These are phyloP conservation scores for Colletotrichum lini DNA, from an alignment of 2,329 filamentous ascomycete genomes.

Conservation along the genomic window DNA sequence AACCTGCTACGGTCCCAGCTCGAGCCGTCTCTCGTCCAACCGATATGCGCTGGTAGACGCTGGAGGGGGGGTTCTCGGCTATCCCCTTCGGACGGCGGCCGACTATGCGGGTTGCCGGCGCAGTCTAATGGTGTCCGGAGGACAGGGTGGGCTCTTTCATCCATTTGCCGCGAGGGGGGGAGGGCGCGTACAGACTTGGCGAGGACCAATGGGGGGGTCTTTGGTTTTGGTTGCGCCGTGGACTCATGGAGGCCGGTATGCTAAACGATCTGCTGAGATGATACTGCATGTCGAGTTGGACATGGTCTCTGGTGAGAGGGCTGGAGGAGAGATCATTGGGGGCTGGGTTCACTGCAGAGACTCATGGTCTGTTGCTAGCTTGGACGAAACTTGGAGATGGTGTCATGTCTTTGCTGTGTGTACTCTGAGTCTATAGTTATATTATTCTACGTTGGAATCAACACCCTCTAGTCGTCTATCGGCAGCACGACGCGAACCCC, in stretches of 20 bases:
- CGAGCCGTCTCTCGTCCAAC: too few relatives aligned
- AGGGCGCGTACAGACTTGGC: background rate
- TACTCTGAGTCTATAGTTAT: background rate
- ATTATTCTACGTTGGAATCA: background rate
- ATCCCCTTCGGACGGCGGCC: too few relatives aligned
- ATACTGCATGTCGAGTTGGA: background rate
- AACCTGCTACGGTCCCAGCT: too few relatives aligned
- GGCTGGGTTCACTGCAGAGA: too few relatives aligned
- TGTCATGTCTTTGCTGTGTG: too few relatives aligned
- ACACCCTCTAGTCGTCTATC: conserved; percentile 42
- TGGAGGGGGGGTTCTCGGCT: background rate
- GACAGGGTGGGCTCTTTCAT: background rate
- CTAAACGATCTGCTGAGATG: background rate
- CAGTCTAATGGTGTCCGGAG: background rate
- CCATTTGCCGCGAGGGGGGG: background rate
- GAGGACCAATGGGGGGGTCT: background rate
- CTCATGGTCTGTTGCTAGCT: too few relatives aligned
- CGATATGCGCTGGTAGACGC: too few relatives aligned
- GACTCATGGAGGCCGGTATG: background rate
- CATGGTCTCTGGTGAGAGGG: too few relatives aligned
- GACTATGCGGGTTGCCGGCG: background rate
- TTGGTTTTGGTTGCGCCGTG: background rate
- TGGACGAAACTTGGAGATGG: too few relatives aligned
- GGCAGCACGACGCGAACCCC: conserved; percentile 46
- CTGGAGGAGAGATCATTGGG: too few relatives aligned